Conservation (phyloP, 31 red algal species). For the Bonnemaisonia californica region DNA sequence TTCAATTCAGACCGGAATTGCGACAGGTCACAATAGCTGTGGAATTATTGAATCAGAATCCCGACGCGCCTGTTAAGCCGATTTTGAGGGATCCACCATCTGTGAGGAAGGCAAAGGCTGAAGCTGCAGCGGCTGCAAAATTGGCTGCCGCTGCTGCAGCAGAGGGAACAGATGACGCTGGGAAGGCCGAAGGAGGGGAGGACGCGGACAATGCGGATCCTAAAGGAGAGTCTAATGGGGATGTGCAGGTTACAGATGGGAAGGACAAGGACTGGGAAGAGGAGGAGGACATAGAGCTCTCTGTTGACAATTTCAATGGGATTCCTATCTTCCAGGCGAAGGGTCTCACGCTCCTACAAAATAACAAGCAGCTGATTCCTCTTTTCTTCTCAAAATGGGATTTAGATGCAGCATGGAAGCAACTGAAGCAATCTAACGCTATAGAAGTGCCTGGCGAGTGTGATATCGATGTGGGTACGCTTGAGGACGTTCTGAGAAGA, state of each 20-base stretch:
- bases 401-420: conserved; percentile 88
- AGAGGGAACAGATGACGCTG: neutral
- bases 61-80: conserved; percentile 66
- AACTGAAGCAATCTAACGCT: conserved; percentile 71
- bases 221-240: conserved; percentile 14
- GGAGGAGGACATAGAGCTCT: conserved; percentile 88
- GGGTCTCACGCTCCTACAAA: conserved; percentile 92
- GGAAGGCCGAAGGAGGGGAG: conserved; percentile 12
- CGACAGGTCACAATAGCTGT: conserved; percentile 88
- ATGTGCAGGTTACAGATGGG: neutral
- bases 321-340: conserved; percentile 99
- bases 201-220: conserved; percentile 11
- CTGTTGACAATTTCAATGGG: conserved; percentile 98
- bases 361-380: conserved; percentile 90
- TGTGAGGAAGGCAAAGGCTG: conserved; percentile 74
- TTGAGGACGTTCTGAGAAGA: conserved; percentile 96
- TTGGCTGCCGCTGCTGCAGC: conserved; percentile 4
- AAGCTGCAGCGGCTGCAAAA: conserved; percentile 44
- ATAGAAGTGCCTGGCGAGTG: conserved; percentile 77
- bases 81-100: conserved; percentile 76
- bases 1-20: conserved; percentile 93
- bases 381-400: conserved; percentile 99
- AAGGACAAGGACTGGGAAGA: too few species aligned
- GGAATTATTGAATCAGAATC: conserved; percentile 70
- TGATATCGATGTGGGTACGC: conserved; percentile 97